Percentiles rank a stretch among this genome's conserved stretches.
phyloP scores from a whole-genome alignment of 306 rosid species.

The Cucumis melo region DNA sequence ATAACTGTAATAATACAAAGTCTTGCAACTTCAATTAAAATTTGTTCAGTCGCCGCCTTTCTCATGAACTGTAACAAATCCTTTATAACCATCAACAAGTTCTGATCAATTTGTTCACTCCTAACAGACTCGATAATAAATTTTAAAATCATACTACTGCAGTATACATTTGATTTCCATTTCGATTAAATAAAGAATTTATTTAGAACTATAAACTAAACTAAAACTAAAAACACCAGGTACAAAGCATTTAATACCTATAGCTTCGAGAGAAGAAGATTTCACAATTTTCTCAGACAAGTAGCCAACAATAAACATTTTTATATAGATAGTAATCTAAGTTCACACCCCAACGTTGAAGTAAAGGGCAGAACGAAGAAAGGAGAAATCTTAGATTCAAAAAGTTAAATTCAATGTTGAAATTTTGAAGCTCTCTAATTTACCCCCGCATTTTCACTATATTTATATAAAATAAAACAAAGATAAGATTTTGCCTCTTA shows the following conservation, averaged over 20 bases:
- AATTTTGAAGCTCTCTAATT: background rate
- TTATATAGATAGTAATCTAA: background rate
- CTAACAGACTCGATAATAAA: background rate
- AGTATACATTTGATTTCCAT: background rate
- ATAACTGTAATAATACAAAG: background rate
- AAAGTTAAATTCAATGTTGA: background rate
- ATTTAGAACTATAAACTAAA: background rate
- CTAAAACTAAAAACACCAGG: background rate
- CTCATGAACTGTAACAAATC: background rate
- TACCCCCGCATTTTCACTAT: background rate
- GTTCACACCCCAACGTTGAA: background rate
- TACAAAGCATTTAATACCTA: background rate
- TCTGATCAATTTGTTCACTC: background rate
- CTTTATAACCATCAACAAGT: background rate
- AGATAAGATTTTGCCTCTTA: background rate
- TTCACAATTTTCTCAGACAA: background rate
- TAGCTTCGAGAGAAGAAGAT: background rate
- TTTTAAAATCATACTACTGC: background rate
- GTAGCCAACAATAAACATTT: background rate
- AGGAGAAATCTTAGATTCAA: background rate
- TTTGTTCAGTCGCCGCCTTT: background rate
- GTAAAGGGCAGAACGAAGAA: background rate
- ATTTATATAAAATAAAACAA: background rate
- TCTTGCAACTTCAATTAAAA: background rate
- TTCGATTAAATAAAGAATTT: background rate